Evolutionary conservation across 495 filamentous ascomycete genomes (phyloP), one percentile per base, ranked within the genome.

Genomic region (Immersiella caudata): DNA sequence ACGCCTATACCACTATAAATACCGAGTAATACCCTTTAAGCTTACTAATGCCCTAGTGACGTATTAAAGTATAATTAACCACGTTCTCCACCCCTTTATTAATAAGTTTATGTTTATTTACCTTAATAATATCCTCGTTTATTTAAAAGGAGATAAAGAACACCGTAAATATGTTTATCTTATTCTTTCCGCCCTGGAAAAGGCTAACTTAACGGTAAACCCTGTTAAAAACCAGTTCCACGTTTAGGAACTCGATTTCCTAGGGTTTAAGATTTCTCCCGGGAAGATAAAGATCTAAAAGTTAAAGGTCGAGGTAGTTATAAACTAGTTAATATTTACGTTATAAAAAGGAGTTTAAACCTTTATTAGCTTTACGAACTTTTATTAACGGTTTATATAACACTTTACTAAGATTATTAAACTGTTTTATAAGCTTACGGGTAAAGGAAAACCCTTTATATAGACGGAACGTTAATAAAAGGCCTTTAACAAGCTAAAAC

Each of bases 301-400:
- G 0, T 5, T 46, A 0, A 72, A 72, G n/a, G 54, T 72, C 5
- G 2, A 56, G n/a, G 33, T 14, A 5, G 40, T 72, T 0, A 1
- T 1, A 9, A 3, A 61, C 1, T 72, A n/a, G 61, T 6, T 0
- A 16, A 22, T 0, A 60, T 59, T 0, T 20, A 25, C 0, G 14
- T 59, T 0, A 65, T 46, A 22, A 21, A 59, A 0, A 26, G 51
- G 11, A 20, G 46, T 36, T 6, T 14, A 20, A 0, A 36, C 65
- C 36, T 12, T 65, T 11, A 0, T 25, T 12, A 33, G 60, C n/a
- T 72, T 72, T 20, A 18, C n/a, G 3, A 69, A 69, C 26, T 72
- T 72, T n/a, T 72, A 69, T 18, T 11, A 51, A 8, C 46, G 51
- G 9, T 72, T 72, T 12, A 33, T 72, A 0, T 0, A 24, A 11